Base-by-base conservation (phyloP, 2,329 filamentous ascomycete genomes). In the Lachnellula willkommii region DNA sequence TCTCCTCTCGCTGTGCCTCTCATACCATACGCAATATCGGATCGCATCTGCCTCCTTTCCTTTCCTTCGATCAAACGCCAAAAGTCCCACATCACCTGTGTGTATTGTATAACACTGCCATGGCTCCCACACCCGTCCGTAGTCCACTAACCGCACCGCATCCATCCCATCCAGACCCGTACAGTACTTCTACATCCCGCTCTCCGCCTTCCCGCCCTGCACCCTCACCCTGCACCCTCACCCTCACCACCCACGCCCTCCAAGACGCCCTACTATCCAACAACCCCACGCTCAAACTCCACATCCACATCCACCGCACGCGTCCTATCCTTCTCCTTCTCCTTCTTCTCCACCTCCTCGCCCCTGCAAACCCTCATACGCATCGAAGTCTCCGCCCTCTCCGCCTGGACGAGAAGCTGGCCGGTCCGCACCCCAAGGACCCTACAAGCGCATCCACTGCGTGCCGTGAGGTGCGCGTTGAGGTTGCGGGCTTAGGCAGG, bases 361-460 rank as follows among this genome's bases (percentile, higher is more conserved):
- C 4, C 43, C 3, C 46, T 65, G 22, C n/a, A 50, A 28, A 52
- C 50, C 12, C 52, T 65, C 14, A 50, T 65, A 1, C 50, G 54
- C n/a, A 56, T 65, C 5, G 58, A 63, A 37, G 43, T 59, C 15
- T 51, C 57, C 15, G 58, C 59, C 40, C 43, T 65, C n/a, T 53
- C 56, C 40, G 58, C 54, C 35, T 80, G 77, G 81, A 85, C 50
- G 71, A 73, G 1, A 78, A 76, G 1, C 79, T 87, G 53, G 78
- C 77, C 62, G 75, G 81, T 3, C 22, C 58, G 5, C 85, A 88
- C 56, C 84, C 84, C 0, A 87, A 86, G 60, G 84, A 88, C 53
- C 85, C 84, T 87, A 80, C 71, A 85, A 84, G 61, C 77, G 85
- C 12, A 73, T 88, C 57, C 84, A 87, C 54, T 78, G 83, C 26